Conservation (phyloP, 106 monocot genomes). For the Acorus calamus region DNA sequence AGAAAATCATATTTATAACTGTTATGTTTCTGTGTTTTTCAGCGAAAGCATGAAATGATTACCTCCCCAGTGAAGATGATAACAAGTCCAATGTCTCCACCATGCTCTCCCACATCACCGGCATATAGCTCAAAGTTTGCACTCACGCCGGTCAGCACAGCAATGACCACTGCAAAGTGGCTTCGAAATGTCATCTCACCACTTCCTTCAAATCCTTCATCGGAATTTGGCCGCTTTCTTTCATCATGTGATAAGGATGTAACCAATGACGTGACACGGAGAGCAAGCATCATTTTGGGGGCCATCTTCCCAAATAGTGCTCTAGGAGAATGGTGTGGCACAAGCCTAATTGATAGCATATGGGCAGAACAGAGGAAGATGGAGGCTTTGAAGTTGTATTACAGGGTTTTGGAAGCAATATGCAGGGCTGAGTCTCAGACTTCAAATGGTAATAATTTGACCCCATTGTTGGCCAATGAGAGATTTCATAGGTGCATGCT, state of each 20-base stretch:
- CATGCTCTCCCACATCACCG: conserved; percentile 46
- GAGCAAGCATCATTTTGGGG: conserved; percentile 63
- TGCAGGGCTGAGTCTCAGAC: conserved; percentile 76
- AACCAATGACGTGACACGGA: conserved; percentile 44
- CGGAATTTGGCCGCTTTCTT: conserved; percentile 58
- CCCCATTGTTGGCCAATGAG: conserved; percentile 68
- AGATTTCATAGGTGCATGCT: conserved; percentile 95
- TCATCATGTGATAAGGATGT: conserved; percentile 56
- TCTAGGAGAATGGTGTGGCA: conserved; percentile 38
- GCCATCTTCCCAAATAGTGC: conserved; percentile 67
- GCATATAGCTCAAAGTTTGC: conserved; percentile 29
- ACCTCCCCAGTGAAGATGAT: conserved; percentile 66
- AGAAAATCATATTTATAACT: background rate
- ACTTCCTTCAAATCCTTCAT: conserved; percentile 64
- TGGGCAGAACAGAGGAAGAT: conserved; percentile 95
- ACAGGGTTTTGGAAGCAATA: conserved; percentile 85
- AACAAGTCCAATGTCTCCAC: conserved; percentile 45
- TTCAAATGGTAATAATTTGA: conserved; percentile 57
- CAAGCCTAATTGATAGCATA: conserved; percentile 59
- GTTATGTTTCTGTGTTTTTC: conserved; percentile 16
- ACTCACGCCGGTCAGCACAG: conserved; percentile 75
- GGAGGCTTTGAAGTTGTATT: conserved; percentile 87
- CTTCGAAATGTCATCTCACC: conserved; percentile 69
- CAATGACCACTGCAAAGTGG: conserved; percentile 99
- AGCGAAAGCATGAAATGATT: conserved; percentile 46